Evolutionary conservation across 2,329 filamentous ascomycete genomes (phyloP), one percentile per base, ranked within the genome.

Genomic region (Bipolaris zeicola): DNA sequence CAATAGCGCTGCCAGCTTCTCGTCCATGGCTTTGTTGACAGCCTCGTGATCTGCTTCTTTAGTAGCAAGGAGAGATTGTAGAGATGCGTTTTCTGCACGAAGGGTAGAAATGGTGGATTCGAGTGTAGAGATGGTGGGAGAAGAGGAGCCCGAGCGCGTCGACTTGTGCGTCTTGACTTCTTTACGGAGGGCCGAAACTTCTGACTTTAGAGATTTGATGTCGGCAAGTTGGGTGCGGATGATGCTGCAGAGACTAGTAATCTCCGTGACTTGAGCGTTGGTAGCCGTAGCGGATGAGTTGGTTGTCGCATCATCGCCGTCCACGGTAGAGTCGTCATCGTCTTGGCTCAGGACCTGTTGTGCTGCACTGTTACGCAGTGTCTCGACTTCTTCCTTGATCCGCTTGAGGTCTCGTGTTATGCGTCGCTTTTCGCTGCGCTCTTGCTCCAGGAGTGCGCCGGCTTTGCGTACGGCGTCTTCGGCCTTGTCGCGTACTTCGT

Each of bases 381-480:
- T 60, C 5, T 68, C 65, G 1, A 69, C 20, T 7, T 72, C 69
- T 8, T 55, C 57, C 7, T 62, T 68, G 1, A 57, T 34, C 16
- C 48, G 64, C 45, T 69, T 71, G 3, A 74, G 56, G 2, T 75
- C 68, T 38, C 68, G 72, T 1, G 55, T 44, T 14, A 70, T 41
- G 24, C 67, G 63, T 33, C 63, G 64, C 60, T 72, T 75, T 45
- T 75, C 72, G 34, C 52, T 67, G 24, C 72, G 64, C 51, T 76
- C 72, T n/a, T 69, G 67, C 22, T 73, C 64, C 3, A 76, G 64
- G 5, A 76, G 57, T 8, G 63, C 60, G 36, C 68, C 68, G 3
- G 68, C 66, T 57, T 74, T 75, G 47, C 70, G 65, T 2, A 76
- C 66, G 3, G 69, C 72, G 42, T 76, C 72, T 52, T 75, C 73